Base-by-base conservation (phyloP, 2,329 filamentous ascomycete genomes). In the Leptographium lundbergii region DNA sequence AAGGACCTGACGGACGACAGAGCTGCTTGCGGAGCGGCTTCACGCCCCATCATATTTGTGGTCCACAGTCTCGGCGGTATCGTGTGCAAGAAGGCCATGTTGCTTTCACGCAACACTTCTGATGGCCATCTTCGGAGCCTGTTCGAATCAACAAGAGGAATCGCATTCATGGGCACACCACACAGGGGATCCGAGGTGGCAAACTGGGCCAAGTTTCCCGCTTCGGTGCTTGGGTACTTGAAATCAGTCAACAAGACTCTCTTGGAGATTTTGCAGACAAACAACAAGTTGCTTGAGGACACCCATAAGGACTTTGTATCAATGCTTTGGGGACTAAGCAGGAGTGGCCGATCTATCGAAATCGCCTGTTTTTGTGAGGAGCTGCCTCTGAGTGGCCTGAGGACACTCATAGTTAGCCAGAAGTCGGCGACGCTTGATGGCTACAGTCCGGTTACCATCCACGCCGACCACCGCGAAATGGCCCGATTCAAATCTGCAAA, bases 111-210 rank as follows among this genome's bases (percentile, higher is more conserved):
- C 53, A 66, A 68, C 32, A 68, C 66, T 50, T 61, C 65, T 0
- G 69, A 72, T 36, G 2, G 17, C 1, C 67, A 72, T 53, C 65
- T 73, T 6, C 63, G 53, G 0, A 59, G 48, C 17, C 64, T 75
- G 0, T 69, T 71, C 47, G 39, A 67, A 6, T 62, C 27, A 22
- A 63, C 60, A 6, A 62, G 57, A 14, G 72, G 69, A 10, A 64
- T 74, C n/a, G 36, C 65, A 7, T 74, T 74, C 58, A 68, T 74
- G 64, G 71, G 73, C 3, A 73, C 72, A 1, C 72, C 72, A 29
- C 70, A 74, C 59, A 64, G 55, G 19, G 71, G 71, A 5, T 64
- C 69, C 0, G 68, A 66, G 67, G 64, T 71, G 58, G 71, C 72
- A 0, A 55, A 69, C 36, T 74, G 69, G 71, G 66, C 66, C 0